Evolutionary conservation across 768 basidiomycete genomes (phyloP).

Genomic region (Trametes maxima): DNA sequence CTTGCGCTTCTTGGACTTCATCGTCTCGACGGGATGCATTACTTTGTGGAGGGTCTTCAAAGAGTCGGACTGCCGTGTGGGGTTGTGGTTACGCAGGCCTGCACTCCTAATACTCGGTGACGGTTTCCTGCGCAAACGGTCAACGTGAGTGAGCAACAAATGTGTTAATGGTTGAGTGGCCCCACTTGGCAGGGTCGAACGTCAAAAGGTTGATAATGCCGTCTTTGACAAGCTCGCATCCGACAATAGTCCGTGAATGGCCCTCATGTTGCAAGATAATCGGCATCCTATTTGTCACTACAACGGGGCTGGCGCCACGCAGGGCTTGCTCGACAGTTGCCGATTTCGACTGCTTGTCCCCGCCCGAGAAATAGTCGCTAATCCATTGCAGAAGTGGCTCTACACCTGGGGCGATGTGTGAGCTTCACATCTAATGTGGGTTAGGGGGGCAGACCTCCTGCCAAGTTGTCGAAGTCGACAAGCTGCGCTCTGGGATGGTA

Average conservation of each 20-base stretch:
- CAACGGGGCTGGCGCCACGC: conserved; percentile 51
- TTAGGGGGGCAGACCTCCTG: conserved; percentile 43
- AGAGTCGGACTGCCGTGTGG: neutral
- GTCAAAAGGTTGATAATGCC: conserved; percentile 65
- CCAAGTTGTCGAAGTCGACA: conserved; percentile 61
- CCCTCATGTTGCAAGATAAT: conserved; percentile 81
- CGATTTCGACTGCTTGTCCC: conserved; percentile 25
- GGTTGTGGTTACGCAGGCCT: conserved; percentile 2
- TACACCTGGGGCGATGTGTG: conserved; percentile 10
- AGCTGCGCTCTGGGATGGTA: conserved; percentile 48
- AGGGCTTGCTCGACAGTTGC: conserved; percentile 55
- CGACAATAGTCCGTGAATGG: conserved; percentile 87
- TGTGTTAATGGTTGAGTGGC: neutral
- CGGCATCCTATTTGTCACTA: conserved; percentile 69
- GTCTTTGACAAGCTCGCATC: conserved; percentile 69
- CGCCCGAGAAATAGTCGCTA: conserved; percentile 61
- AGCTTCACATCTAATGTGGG: neutral
- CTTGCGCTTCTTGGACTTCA: conserved; percentile 27
- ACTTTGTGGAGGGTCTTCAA: conserved; percentile 15
- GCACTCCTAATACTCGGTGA: conserved; percentile 15
- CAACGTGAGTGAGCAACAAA: conserved; percentile 4
- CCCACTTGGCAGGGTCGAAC: conserved; percentile 78
- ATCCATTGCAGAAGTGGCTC: conserved; percentile 68
- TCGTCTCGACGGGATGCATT: conserved; percentile 21
- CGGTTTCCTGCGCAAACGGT: conserved; percentile 27